Conservation (phyloP, 2,329 filamentous ascomycete genomes). For the Stagonosporopsis rhizophila region DNA sequence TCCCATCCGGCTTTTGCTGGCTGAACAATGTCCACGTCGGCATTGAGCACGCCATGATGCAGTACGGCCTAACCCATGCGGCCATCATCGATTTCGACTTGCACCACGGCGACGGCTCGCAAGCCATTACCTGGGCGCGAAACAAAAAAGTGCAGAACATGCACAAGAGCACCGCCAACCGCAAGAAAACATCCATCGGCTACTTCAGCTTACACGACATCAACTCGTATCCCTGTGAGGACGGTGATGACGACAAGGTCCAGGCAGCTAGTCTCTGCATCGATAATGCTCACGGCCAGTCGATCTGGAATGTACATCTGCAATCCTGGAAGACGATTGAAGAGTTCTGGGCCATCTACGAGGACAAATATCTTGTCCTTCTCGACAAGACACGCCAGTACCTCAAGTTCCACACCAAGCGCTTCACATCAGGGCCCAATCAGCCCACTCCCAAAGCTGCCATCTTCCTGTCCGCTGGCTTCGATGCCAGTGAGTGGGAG, state of each 20-base stretch:
- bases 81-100: slow-evolving; percentile 65
- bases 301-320: slow-evolving; percentile 94
- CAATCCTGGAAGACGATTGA: slow-evolving; percentile 81
- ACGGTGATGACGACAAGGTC: slow-evolving; percentile 91
- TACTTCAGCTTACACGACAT: slow-evolving; percentile 98
- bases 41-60: slow-evolving; percentile 86
- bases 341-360: slow-evolving; percentile 91
- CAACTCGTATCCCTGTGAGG: slow-evolving; percentile 96
- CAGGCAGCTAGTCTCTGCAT: slow-evolving; percentile 93
- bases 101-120: slow-evolving; percentile 71
- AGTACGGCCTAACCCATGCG: slow-evolving; percentile 87
- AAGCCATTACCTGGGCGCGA: slow-evolving; percentile 89
- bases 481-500: slow-evolving; percentile 97
- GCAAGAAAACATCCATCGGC: slow-evolving; percentile 87
- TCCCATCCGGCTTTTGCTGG: slow-evolving; percentile 97
- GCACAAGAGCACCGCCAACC: slow-evolving; percentile 73
- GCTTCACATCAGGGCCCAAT: slow-evolving; percentile 63
- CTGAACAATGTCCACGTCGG: slow-evolving; percentile 98
- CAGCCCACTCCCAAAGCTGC: slow-evolving; percentile 76
- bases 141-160: slow-evolving; percentile 73
- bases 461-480: slow-evolving; percentile 94
- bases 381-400: slow-evolving; percentile 83
- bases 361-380: slow-evolving; percentile 76
- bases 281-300: slow-evolving; percentile 92
- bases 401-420: slow-evolving; percentile 74